Conservation (phyloP, 2,329 filamentous ascomycete genomes). For the Xylaria sp. region DNA sequence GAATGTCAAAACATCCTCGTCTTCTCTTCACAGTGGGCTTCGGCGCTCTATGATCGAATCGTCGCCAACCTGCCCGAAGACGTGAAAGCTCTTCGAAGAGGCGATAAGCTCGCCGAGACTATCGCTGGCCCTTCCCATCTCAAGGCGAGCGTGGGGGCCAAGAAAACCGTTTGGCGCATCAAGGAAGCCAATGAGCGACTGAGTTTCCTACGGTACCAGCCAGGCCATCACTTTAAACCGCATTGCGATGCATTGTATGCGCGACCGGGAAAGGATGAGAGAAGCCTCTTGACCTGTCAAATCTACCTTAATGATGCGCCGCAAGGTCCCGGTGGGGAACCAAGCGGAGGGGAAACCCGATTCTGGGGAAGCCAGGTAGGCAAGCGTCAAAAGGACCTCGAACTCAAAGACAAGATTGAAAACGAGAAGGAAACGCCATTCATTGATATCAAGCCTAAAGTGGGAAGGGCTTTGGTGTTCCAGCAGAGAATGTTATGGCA, state of each 20-base stretch:
- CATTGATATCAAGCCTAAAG: slow-evolving; percentile 41
- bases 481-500: slow-evolving; percentile 43
- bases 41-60: slow-evolving; percentile 33
- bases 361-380: slow-evolving; percentile 36
- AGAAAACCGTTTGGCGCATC: slow-evolving; percentile 38
- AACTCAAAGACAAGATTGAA: slow-evolving; percentile 9
- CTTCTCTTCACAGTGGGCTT: slow-evolving; percentile 33
- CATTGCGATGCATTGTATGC: slow-evolving; percentile 38
- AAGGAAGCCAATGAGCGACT: slow-evolving; percentile 61
- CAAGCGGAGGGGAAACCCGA: slow-evolving; percentile 32
- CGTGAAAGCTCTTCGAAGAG: slow-evolving; percentile 31
- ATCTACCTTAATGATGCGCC: slow-evolving; percentile 40
- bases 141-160: slow-evolving; percentile 35
- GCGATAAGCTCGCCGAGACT: slow-evolving; percentile 27
- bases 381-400: slow-evolving; percentile 35
- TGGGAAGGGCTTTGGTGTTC: slow-evolving; percentile 41
- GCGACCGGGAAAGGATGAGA: slow-evolving; percentile 32
- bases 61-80: slow-evolving; percentile 30
- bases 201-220: slow-evolving; percentile 64
- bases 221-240: slow-evolving; percentile 63
- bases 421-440: slow-evolving; percentile 25
- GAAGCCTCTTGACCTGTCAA: slow-evolving; percentile 43
- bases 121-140: slow-evolving; percentile 34
- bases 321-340: slow-evolving; percentile 16
- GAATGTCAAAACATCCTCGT: slow-evolving; percentile 36